These are phyloP conservation scores for Sclerotinia borealis DNA, from an alignment of 2,329 filamentous ascomycete species.

Conservation along the genomic window DNA sequence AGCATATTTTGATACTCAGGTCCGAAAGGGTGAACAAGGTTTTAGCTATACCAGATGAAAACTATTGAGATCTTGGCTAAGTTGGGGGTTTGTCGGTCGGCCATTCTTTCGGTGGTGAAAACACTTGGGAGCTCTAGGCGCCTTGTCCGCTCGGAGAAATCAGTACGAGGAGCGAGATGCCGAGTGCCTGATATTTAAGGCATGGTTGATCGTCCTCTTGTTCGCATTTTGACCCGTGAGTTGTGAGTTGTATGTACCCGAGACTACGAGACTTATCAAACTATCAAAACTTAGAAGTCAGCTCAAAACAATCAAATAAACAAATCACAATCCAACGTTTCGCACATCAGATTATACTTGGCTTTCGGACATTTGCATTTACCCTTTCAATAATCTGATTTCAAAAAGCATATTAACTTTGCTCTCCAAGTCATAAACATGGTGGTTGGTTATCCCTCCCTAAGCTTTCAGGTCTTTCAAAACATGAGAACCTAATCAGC, in stretches of 20 bases:
- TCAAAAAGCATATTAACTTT: not conserved
- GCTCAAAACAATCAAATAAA: not conserved
- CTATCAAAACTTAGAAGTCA: not conserved
- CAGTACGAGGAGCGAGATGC: no score
- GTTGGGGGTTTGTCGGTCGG: no score
- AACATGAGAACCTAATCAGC: constrained; percentile 39
- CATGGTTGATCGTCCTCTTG: not conserved
- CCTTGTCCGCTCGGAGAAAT: no score
- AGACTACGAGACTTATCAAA: no score
- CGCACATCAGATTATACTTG: not conserved
- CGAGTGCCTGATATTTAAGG: not conserved
- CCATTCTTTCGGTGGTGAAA: no score
- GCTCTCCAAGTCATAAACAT: constrained; percentile 30
- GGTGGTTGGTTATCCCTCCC: constrained; percentile 34
- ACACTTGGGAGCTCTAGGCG: no score
- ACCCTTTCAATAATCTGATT: not conserved
- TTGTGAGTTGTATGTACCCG: no score
- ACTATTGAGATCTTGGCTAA: no score
- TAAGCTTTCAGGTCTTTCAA: constrained; percentile 12
- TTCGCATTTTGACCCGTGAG: not conserved
- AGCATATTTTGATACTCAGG: no score
- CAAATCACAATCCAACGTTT: not conserved
- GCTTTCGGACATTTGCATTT: not conserved
- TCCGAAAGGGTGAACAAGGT: no score
- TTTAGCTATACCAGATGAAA: no score